Evolutionary conservation across 345 rosid genomes (phyloP), one percentile per base, ranked within the genome.

Genomic region (Brassica carinata): DNA sequence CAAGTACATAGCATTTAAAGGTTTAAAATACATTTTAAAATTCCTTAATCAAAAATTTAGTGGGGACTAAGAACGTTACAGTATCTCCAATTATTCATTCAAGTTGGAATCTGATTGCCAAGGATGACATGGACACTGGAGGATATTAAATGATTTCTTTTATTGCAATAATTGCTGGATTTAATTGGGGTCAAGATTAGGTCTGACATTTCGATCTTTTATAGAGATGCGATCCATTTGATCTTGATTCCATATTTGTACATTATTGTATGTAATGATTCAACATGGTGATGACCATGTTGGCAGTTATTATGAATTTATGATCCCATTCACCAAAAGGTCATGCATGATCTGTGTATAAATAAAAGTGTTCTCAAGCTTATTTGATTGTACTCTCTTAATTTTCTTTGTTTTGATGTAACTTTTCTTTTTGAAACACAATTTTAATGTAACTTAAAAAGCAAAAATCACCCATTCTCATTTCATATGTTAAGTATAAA

Each of bases 191-290:
- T 70, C 70, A 69, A 55, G 64, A 62, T 77, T 33, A 70, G 65
- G 75, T 70, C 63, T 17, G 74, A 77, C 68, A 76, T 69, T 69
- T 64, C 8, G 33, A 59, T 77, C 61, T 40, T 10, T 45, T 69
- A 69, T 40, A 29, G 29, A 27, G 45, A 58, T 40, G 31, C 55
- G 75, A 53, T 77, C 69, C 75, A 61, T 59, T 19, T 43, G 19
- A 75, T 48, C 48, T 11, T 64, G 7, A 4, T 15, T 64, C 71
- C 61, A 64, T 15, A 3, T 48, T 4, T 7, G 23, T 2, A 64
- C 70, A 38, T 33, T 23, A 15, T 0, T 8, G 51, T 66, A 33
- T 19, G 34, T 26, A n/a, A 73, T 45, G 66, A n/a, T 48, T 48
- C 71, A 48, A 18, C 34, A 63, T 63, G 31, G 55, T 40, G 7